Base-by-base conservation (phyloP, 257 asterid species). In the Fraxinus anomala region DNA sequence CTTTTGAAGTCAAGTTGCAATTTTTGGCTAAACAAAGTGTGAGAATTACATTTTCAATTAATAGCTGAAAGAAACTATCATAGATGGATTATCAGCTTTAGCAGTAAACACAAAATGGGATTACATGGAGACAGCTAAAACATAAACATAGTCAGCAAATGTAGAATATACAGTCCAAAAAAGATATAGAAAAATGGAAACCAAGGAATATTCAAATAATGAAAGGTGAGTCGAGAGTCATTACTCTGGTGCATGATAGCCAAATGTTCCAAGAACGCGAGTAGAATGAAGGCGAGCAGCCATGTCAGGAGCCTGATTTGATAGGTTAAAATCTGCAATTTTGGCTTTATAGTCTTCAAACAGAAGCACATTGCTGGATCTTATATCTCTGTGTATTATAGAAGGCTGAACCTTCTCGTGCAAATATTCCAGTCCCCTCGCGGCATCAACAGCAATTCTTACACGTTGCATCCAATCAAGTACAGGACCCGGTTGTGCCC, bases 241-340 rank as follows among this genome's bases (percentile, higher is more conserved):
- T 72, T 80, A 80, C 83, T 80, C 83, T 67, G 83, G 83, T 33
- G 91, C 91, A 79, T 89, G 93, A 84, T 89, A 89, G 56, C 93
- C 93, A 79, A 89, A 89, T 80, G 93, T 89, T 76, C 91, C 93
- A 70, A 89, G 74, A 66, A 89, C 93, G 73, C 93, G 82, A 77
- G 91, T 87, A 68, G 93, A 89, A 81, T 89, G 91, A 80, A 89
- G 91, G 68, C 93, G 89, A 72, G 93, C 91, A 76, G 91, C 93
- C 93, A 87, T 89, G 81, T 89, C 91, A 63, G 91, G 91, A 70
- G 93, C 88, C 83, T 89, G 93, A 73, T 81, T 81, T 51, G 75
- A 63, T 54, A 81, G 67, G 30, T 76, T 77, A 37, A 81, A 81
- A 42, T 81, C 84, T 10, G 81, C 81, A 67, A 77, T 69, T 75